Evolutionary conservation across 179 eudicot genomes (phyloP).

Genomic region (Camellia oleifera): DNA sequence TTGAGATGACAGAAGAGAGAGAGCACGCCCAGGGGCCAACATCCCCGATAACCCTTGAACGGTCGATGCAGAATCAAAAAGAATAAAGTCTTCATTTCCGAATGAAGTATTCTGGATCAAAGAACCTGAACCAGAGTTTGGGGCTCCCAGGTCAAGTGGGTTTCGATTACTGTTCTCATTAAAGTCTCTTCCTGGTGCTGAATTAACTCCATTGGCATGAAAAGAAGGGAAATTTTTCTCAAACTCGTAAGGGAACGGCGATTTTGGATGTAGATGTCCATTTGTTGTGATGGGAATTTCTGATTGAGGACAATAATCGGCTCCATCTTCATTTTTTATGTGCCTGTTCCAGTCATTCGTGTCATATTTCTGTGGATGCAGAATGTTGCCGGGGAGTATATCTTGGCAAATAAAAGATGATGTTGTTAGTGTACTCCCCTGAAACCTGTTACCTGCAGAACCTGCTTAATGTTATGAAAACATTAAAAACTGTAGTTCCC

Average conservation of each 20-base stretch:
- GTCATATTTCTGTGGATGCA: constrained; percentile 25
- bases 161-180: constrained; percentile 19
- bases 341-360: constrained; percentile 32
- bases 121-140: constrained; percentile 19
- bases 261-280: constrained; percentile 30
- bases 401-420: constrained; percentile 51
- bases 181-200: constrained; percentile 18
- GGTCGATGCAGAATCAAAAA: constrained; percentile 42
- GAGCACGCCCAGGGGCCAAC: constrained; percentile 66
- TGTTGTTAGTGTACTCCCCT: constrained; percentile 28
- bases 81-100: constrained; percentile 32
- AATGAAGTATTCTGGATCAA: constrained; percentile 23
- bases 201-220: constrained; percentile 15
- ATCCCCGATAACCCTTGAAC: constrained; percentile 36
- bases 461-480: constrained; percentile 13
- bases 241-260: constrained; percentile 8
- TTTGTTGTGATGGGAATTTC: constrained; percentile 18
- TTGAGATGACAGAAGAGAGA: constrained; percentile 93
- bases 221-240: constrained; percentile 28
- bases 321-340: constrained; percentile 39
- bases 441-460: constrained; percentile 32
- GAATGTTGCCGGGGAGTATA: constrained; percentile 25
- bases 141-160: constrained; percentile 14
- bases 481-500: not conserved
- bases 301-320: constrained; percentile 26